These are phyloP conservation scores for Glycine latifolia DNA, from an alignment of 306 rosid genomes.

Conservation along the genomic window DNA sequence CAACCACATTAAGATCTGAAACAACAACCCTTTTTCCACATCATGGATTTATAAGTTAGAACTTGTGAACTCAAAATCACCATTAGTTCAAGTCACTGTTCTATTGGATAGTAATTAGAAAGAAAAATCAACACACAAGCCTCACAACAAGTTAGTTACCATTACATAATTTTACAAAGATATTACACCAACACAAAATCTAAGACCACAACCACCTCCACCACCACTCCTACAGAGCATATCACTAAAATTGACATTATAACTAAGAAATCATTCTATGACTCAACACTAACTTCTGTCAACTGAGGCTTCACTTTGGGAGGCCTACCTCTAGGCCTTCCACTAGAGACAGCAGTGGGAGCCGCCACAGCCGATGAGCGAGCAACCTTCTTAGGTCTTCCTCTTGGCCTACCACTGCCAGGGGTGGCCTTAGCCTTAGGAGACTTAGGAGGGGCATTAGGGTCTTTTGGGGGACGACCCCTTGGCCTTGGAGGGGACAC, in stretches of 20 bases:
- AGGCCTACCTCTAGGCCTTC: conserved; percentile 82
- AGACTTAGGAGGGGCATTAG: conserved; percentile 65
- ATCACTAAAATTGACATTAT: background rate
- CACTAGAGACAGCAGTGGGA: background rate
- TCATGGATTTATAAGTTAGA: background rate
- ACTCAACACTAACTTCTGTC: conserved; percentile 72
- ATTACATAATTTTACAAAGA: conserved; percentile 60
- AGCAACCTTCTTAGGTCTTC: conserved; percentile 79
- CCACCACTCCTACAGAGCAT: conserved; percentile 33
- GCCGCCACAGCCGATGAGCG: conserved; percentile 24
- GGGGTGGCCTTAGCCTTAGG: conserved; percentile 55
- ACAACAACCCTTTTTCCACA: background rate
- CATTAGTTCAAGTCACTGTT: conserved; percentile 47
- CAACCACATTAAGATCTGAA: background rate
- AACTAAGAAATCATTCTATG: conserved; percentile 41
- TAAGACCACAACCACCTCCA: conserved; percentile 36
- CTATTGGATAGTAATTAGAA: conserved; percentile 35
- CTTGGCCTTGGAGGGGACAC: conserved; percentile 61
- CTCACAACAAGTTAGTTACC: conserved; percentile 35
- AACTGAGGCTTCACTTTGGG: conserved; percentile 76
- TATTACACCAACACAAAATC: conserved; percentile 47
- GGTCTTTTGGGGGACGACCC: conserved; percentile 88
- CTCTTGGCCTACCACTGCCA: conserved; percentile 73
- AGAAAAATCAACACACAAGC: conserved; percentile 40
- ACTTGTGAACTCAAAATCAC: conserved; percentile 20